Evolutionary conservation across 805 yeast species (phyloP).

Genomic region (Torulaspora indica): DNA sequence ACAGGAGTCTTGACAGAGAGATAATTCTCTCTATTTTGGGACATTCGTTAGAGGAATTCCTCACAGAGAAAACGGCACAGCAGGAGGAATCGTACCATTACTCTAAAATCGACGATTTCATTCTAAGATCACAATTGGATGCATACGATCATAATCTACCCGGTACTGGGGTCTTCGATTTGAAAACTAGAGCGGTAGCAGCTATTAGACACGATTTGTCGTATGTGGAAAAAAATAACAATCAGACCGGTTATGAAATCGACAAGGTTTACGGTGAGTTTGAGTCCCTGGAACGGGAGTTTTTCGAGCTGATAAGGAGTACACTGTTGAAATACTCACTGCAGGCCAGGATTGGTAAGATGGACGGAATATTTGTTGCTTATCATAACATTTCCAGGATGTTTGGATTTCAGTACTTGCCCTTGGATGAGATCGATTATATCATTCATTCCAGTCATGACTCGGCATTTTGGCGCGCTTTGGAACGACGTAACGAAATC

Average conservation of each 20-base stretch:
- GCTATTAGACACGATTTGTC: constrained; percentile 74
- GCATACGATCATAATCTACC: constrained; percentile 73
- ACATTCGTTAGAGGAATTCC: constrained; percentile 67
- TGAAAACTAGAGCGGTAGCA: constrained; percentile 87
- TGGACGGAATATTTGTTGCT: constrained; percentile 95
- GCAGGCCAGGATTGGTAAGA: constrained; percentile 91
- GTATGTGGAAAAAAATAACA: constrained; percentile 49
- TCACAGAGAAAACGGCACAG: constrained; percentile 30
- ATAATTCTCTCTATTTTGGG: constrained; percentile 71
- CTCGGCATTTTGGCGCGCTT: constrained; percentile 11
- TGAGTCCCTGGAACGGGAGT: constrained; percentile 83
- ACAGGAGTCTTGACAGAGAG: constrained; percentile 61
- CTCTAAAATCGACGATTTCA: constrained; percentile 58
- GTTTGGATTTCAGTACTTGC: constrained; percentile 88
- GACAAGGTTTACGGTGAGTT: constrained; percentile 54
- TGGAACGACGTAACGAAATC: constrained; percentile 17
- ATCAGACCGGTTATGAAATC: constrained; percentile 65
- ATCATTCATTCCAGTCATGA: constrained; percentile 49
- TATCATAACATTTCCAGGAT: constrained; percentile 76
- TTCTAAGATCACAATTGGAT: constrained; percentile 88
- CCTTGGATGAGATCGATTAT: constrained; percentile 65
- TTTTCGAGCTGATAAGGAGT: constrained; percentile 66
- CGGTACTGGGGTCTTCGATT: constrained; percentile 86
- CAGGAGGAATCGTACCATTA: constrained; percentile 58
- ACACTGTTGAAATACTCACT: constrained; percentile 78